A percentile compares a stretch with the other conserved stretches of the same genome.
Conservation (phyloP, 2,329 filamentous ascomycete species). For the Aureobasidium sp. region DNA sequence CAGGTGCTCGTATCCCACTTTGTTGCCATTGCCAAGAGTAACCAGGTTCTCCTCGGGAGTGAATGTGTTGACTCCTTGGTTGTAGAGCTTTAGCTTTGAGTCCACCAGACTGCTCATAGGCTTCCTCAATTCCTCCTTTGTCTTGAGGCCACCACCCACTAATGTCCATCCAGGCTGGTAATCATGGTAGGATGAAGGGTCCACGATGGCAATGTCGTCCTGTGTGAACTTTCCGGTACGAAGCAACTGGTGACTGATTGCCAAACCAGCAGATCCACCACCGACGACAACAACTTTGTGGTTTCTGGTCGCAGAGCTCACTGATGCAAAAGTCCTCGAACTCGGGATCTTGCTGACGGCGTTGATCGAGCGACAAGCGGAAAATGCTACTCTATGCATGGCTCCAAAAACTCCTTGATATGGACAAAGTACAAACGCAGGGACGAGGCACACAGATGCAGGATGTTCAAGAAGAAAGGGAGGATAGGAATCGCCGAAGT, state of each 20-base stretch:
- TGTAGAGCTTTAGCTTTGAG: conserved; percentile 56
- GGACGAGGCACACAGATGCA: background rate
- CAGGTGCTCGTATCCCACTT: conserved; percentile 56
- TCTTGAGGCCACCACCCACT: conserved; percentile 59
- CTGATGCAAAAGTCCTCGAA: conserved; percentile 17
- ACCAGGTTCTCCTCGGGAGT: conserved; percentile 51
- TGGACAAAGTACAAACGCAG: background rate
- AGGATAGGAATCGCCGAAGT: background rate
- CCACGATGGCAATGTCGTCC: conserved; percentile 58
- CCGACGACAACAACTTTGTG: conserved; percentile 64
- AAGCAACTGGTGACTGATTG: conserved; percentile 62
- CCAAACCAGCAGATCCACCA: conserved; percentile 58
- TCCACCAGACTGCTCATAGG: conserved; percentile 49
- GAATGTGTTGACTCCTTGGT: conserved; percentile 44
- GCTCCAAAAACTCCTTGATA: background rate
- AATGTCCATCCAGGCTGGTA: conserved; percentile 67
- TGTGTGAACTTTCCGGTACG: conserved; percentile 49
- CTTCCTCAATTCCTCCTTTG: conserved; percentile 50
- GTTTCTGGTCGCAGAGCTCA: conserved; percentile 32
- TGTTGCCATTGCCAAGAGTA: conserved; percentile 49
- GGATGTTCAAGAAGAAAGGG: background rate
- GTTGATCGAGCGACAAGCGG: conserved; percentile 4
- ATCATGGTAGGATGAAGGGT: conserved; percentile 57
- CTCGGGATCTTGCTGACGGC: background rate
- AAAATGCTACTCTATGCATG: conserved; percentile 1